A percentile compares a stretch with the other conserved stretches of the same genome.
Conservation (phyloP, 78 protist species). For the Chrysochromulina tobinii region DNA sequence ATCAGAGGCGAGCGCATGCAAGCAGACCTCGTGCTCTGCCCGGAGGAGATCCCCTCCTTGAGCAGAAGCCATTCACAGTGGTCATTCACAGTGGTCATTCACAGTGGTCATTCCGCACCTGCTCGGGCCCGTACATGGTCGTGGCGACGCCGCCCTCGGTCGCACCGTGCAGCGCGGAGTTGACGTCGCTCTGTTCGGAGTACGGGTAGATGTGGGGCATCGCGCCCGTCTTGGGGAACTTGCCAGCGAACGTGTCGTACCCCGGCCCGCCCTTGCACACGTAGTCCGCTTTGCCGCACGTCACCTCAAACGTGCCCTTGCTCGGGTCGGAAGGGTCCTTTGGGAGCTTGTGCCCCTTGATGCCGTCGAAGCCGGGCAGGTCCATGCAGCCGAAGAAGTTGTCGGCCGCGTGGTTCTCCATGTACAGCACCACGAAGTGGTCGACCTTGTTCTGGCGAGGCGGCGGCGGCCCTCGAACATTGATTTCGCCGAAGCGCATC, state of each 20-base stretch:
- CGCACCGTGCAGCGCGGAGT: constrained; percentile 2
- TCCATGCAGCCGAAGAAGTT: constrained; percentile 5
- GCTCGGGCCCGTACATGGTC: constrained; percentile 10
- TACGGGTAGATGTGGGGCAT: background rate
- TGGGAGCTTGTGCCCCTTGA: background rate
- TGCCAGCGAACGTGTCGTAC: constrained; percentile 1
- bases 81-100: too few relatives aligned
- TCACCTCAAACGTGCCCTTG: background rate
- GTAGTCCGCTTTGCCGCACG: background rate
- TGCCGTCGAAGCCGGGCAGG: constrained; percentile 5
- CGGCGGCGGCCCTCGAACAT: too few relatives aligned
- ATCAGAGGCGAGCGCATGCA: too few relatives aligned
- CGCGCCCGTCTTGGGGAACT: background rate
- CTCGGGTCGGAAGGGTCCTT: background rate
- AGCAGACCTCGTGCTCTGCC: too few relatives aligned
- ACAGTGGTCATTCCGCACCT: too few relatives aligned
- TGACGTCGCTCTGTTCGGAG: background rate
- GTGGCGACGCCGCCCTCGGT: background rate
- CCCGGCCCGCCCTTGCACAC: background rate
- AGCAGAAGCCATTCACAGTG: too few relatives aligned
- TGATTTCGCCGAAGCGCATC: too few relatives aligned
- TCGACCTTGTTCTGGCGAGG: too few relatives aligned
- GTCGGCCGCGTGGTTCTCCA: constrained; percentile 28
- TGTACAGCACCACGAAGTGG: background rate
- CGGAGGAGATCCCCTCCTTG: too few relatives aligned